Base-by-base conservation (phyloP, 495 filamentous ascomycete genomes). In the Penicillium lagena region DNA sequence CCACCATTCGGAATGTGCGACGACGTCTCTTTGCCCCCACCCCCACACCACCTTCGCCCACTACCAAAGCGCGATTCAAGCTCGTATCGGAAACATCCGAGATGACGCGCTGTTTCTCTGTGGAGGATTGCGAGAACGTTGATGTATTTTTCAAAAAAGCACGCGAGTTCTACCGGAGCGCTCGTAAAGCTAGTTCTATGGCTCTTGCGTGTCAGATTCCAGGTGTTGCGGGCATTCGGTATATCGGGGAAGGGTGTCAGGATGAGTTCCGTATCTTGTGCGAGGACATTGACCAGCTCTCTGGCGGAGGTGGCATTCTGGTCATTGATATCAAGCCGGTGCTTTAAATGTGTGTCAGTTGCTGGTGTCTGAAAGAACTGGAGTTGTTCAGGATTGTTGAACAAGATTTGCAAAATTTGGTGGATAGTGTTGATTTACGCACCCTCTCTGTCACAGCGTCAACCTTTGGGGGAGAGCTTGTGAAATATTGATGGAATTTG, bases 231-330 rank as follows among this genome's bases (percentile, higher is more conserved):
- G 46, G 44, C 6, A 35, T 40, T 3, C 43, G 51, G 7, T 54
- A 49, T 22, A 9, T 61, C 7, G 51, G 59, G 27, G 54, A 56
- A 13, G 53, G 44, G 1, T 54, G 47, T 13, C 33, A 50, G 7
- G 53, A 59, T 9, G 59, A 65, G 27, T 60, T 60, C 31, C 30
- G 39, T 11, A 33, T 56, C 6, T 47, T 62, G 5, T 47, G 56
- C 29, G 39, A 54, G 7, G 53, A 56, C 22, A 49, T 53, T 12
- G 30, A 33, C 11, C 38, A 32, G 11, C 12, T 53, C 12, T 37
- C 41, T 4, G 12, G 45, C 9, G 12, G 6, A 15, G 15, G 34
- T 12, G 34, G 28, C 7, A 32, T 27, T 1, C 7, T 42, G 14
- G 42, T 47, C 12, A 44, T 58, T 17, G 44, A 43, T 13, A 32